Base-by-base conservation (phyloP, 768 basidiomycete genomes). In the Termitomyces sp. region DNA sequence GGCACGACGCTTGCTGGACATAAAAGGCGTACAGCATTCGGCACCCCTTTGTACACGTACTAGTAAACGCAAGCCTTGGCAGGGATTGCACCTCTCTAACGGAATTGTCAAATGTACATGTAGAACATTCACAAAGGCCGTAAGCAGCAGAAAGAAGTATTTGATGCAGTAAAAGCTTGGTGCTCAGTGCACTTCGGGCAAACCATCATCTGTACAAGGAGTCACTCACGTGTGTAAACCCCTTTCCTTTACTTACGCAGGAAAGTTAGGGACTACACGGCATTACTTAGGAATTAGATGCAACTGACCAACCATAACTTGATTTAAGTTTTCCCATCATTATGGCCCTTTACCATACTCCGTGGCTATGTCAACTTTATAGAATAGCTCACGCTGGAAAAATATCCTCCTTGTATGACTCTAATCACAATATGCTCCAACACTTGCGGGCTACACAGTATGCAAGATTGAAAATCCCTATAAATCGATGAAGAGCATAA, bases 341-440 rank as follows among this genome's bases (percentile, higher is more conserved):
- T 27, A 27, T 27, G 4, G 4, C 27, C 27, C 27, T 27, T 27
- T 27, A 27, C 30, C 16, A 42, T 48, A 55, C 37, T 39, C 31
- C 4, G 16, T 33, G 39, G n/a, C 16, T 15, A 44, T 54, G 31
- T 22, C 30, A 54, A 18, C n/a, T 2, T 27, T 27, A 20, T 42
- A 55, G 42, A 33, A 44, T 33, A 34, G 33, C 12, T 33, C 31
- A 39, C 18, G 5, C 33, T 42, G 2, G 16, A 39, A 13, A 34
- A 8, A 34, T 27, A 47, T 49, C 34, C 13, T 34, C 34, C 34
- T 3, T 54, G 18, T 48, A 18, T 34, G 81, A 66, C 13, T 37
- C 13, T 30, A 93, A 71, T 94, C 92, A 66, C 86, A 88, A 73
- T 90, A 93, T 22, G 91, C 92, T 27, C 92, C 92, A 53, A 85